Base-by-base conservation (phyloP, 192 early-diverging fungal species). In the Entomortierella lignicola region DNA sequence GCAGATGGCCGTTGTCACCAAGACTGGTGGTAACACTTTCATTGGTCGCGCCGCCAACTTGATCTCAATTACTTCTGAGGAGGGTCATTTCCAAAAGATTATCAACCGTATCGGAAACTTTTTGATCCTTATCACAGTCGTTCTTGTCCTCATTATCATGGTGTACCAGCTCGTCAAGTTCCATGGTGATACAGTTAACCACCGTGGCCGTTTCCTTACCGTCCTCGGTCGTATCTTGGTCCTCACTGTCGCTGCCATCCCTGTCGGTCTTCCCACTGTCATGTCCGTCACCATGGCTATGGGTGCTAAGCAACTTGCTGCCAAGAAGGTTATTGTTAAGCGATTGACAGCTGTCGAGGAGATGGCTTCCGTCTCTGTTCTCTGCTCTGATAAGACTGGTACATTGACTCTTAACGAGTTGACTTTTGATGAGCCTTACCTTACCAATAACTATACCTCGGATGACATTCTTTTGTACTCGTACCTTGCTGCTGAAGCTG, bases 41-140 rank as follows among this genome's bases (percentile, higher is more conserved):
- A 96, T 98, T 70, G 96, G 96, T 26, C 92, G 96, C 61, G 95
- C 96, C 7, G 95, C 96, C 30, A 94, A 93, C 83, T 81, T 98
- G 65, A 97, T 97, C 81, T 91, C 94, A 15, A 93, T 94, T 63
- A 97, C 96, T 55, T 89, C 89, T 58, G 97, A 98, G 77, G 88
- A 93, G 82, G 97, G 97, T 60, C 97, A 98, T 82, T 98, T 98
- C 87, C 97, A 98, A 77, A 98, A 97, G 84, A 88, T 97, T 56
- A 92, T 97, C 87, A 94, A 92, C 80, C 83, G 87, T 58, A 97
- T 98, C 66, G 97, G 97, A 25, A 95, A 97, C 85, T 96, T 97
- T 69, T 85, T 98, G 47, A 92, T 98, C 48, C 83, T 92, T 66
- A 92, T 96, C 72, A 94, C 92, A 41, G 80, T 90, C 31, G 85